Evolutionary conservation across 352 stramenopile species (phyloP).

Genomic region (Globisporangium orthogonon): DNA sequence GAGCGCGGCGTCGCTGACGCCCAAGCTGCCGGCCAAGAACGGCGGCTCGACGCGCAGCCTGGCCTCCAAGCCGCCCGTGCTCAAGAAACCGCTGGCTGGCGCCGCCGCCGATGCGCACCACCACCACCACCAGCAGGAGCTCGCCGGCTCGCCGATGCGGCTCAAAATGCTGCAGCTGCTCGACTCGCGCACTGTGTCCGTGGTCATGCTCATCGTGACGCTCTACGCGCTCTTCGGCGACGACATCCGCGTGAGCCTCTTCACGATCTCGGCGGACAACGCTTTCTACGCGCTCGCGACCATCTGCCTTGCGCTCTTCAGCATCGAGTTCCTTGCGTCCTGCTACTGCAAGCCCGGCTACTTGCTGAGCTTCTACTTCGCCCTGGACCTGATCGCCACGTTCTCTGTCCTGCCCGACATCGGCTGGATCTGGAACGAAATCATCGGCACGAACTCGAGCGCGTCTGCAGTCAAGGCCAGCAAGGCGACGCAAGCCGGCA

Average conservation of each 20-base stretch:
- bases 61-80: not conserved
- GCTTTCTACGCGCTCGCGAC: constrained; percentile 82
- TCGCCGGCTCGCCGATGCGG: constrained; percentile 29
- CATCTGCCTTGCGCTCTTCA: constrained; percentile 86
- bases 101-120: constrained; percentile 11
- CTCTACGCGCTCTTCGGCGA: constrained; percentile 91
- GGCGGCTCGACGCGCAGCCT: constrained; percentile 25
- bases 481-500: constrained; percentile 63
- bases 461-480: constrained; percentile 58
- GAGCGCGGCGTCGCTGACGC: constrained; percentile 40
- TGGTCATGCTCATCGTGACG: constrained; percentile 88
- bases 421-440: constrained; percentile 70
- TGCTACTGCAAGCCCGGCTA: constrained; percentile 74
- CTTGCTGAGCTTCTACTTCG: constrained; percentile 90
- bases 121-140: constrained; percentile 14
- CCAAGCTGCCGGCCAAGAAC: constrained; percentile 47
- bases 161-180: constrained; percentile 40
- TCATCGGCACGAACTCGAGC: constrained; percentile 44
- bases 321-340: constrained; percentile 81
- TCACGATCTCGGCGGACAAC: constrained; percentile 67
- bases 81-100: not conserved
- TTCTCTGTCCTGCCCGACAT: constrained; percentile 84
- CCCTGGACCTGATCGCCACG: constrained; percentile 80
- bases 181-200: constrained; percentile 66
- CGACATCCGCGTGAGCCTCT: constrained; percentile 82